A percentile compares a stretch with the other conserved stretches of the same genome.
Conservation (phyloP, 2,329 filamentous ascomycete genomes). For the Cucurbitaria berberidis region DNA sequence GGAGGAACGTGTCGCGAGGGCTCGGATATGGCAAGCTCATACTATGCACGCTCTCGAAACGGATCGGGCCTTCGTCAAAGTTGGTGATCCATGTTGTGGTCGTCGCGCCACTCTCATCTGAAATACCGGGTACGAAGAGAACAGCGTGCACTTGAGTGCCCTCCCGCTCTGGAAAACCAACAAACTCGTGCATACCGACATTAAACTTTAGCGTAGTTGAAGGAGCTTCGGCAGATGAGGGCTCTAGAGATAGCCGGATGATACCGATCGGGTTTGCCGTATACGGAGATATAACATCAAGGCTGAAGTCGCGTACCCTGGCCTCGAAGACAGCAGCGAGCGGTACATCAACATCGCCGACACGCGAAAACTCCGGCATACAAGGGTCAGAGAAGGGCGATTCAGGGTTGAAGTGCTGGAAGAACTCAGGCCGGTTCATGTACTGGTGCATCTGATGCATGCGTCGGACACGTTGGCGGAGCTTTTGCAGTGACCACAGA, state of each 20-base stretch:
- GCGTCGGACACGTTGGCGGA: slow-evolving; percentile 81
- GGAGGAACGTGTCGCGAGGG: slow-evolving; percentile 74
- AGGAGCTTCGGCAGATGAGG: slow-evolving; percentile 89
- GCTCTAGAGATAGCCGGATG: slow-evolving; percentile 87
- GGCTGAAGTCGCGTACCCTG: slow-evolving; percentile 88
- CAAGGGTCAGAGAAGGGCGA: slow-evolving; percentile 92
- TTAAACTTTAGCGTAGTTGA: slow-evolving; percentile 96
- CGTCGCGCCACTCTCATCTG: slow-evolving; percentile 83
- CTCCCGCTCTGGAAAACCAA: slow-evolving; percentile 94
- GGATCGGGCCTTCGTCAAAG: slow-evolving; percentile 90
- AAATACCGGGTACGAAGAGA: slow-evolving; percentile 91
- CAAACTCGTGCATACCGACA: slow-evolving; percentile 94
- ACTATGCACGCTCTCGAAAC: slow-evolving; percentile 97
- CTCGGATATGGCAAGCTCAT: slow-evolving; percentile 90
- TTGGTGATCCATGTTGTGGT: slow-evolving; percentile 93
- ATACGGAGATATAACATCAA: slow-evolving; percentile 91
- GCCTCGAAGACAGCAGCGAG: slow-evolving; percentile 92
- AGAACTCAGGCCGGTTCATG: slow-evolving; percentile 91
- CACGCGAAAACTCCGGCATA: slow-evolving; percentile 88
- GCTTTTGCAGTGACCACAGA: slow-evolving; percentile 92
- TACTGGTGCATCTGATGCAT: slow-evolving; percentile 99
- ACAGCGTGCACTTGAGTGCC: slow-evolving; percentile 95
- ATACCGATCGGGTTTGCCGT: slow-evolving; percentile 91
- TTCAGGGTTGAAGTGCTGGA: slow-evolving; percentile 88
- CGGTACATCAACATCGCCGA: slow-evolving; percentile 92